Evolutionary conservation across 2,329 filamentous ascomycete genomes (phyloP).

Genomic region (Thermochaetoides dissita): DNA sequence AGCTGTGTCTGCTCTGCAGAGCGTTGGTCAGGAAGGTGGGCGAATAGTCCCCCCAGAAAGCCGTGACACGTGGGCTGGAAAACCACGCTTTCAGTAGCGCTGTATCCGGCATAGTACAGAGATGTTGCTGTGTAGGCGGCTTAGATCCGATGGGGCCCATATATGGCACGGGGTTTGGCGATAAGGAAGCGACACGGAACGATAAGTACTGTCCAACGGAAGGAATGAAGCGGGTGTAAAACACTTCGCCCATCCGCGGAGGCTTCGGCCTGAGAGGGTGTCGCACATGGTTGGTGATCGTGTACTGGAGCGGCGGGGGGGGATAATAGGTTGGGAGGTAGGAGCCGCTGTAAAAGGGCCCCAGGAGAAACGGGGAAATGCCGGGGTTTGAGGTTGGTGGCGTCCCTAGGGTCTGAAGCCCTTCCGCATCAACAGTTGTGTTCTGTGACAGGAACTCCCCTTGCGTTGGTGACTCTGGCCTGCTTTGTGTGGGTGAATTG

Average conservation of each 20-base stretch:
- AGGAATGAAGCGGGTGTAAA: conserved; percentile 79
- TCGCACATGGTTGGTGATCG: conserved; percentile 60
- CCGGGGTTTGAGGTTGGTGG: conserved; percentile 22
- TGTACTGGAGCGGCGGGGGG: conserved; percentile 68
- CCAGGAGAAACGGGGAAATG: conserved; percentile 31
- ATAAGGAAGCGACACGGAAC: conserved; percentile 69
- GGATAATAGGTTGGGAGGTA: conserved; percentile 87
- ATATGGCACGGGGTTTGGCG: conserved; percentile 48
- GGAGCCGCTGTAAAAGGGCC: conserved; percentile 68
- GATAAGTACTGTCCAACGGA: conserved; percentile 73
- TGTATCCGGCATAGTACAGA: conserved; percentile 35
- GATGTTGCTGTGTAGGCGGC: conserved; percentile 26
- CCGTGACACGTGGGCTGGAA: conserved; percentile 65
- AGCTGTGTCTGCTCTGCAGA: conserved; percentile 58
- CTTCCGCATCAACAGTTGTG: conserved; percentile 18
- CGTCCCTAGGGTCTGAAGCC: conserved; percentile 21
- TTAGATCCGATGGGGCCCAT: conserved; percentile 40
- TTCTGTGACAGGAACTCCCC: conserved; percentile 15
- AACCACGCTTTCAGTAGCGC: conserved; percentile 72
- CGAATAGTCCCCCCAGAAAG: conserved; percentile 67
- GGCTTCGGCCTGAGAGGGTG: conserved; percentile 83
- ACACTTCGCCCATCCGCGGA: conserved; percentile 75
- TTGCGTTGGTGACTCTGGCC: conserved; percentile 37
- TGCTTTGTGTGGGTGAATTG: conserved; percentile 37
- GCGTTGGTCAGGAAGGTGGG: conserved; percentile 52